Base-by-base conservation (phyloP, 805 yeast genomes). In the Candida chauliodis region DNA sequence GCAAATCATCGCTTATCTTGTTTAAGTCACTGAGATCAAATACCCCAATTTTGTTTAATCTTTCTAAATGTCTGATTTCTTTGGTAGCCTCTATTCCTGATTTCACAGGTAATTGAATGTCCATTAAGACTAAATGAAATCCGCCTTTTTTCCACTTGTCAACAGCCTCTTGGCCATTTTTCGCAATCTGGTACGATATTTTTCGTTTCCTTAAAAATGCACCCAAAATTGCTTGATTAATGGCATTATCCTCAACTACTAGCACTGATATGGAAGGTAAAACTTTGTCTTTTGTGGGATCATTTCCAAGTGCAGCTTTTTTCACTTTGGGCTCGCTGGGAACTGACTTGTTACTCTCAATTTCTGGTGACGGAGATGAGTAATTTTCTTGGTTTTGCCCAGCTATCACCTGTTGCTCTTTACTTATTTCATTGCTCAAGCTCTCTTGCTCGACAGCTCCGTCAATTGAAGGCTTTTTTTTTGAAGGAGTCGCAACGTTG, bases 101-200 rank as follows among this genome's bases (percentile, higher is more conserved):
- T 71, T 91, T 80, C 2, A 89, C 95, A 0, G 99, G 99, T 39
- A 93, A 69, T 62, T 93, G 98, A 52, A 93, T 85, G 68, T 93
- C 99, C 99, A 93, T 93, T 30, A 93, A 73, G 27, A 95, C 95
- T 46, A 93, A 68, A 57, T 93, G 98, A 54, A 85, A 88, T 0
- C 97, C 97, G 9, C 99, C 99, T 43, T 76, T 79, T 47, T 87
- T 73, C 98, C 98, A 93, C 61, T 81, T 85, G 46, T 89, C 95
- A 2, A 93, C 76, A 1, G 99, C 99, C 54, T 93, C 98, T 50
- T 81, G 79, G 20, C 99, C 99, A 50, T 89, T 91, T 42, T 85
- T 83, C 4, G 98, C 98, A 31, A 89, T 81, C 44, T 81, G 82
- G 47, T 81, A 88, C 30, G 82, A 83, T 21, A 93, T 90, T 41